Conservation (phyloP, 1,139 yeast species). For the Suhomyces yuchorum region DNA sequence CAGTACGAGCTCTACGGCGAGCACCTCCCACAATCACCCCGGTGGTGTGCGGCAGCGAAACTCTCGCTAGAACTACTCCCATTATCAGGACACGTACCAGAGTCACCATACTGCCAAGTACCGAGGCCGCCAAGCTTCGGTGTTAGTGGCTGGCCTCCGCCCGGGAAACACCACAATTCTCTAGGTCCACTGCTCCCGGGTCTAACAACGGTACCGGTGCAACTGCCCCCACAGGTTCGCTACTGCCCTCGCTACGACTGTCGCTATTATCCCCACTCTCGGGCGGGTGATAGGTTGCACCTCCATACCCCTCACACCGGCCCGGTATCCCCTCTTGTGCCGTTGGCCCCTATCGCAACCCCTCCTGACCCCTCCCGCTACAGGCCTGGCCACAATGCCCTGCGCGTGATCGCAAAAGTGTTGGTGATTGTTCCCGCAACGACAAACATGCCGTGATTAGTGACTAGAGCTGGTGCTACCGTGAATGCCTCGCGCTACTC, state of each 20-base stretch:
- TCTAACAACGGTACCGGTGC: too few relatives aligned
- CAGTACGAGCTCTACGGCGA: too few relatives aligned
- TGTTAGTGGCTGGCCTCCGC: background rate
- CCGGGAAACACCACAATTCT: background rate
- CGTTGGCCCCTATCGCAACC: background rate
- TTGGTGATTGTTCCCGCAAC: background rate
- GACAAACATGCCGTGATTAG: background rate
- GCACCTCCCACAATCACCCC: too few relatives aligned
- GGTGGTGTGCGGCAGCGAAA: too few relatives aligned
- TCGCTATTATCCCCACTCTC: background rate
- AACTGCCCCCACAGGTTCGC: background rate
- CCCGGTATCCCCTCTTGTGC: background rate
- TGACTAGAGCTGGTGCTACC: background rate
- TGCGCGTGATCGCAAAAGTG: background rate
- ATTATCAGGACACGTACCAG: too few relatives aligned
- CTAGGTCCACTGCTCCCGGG: too few relatives aligned
- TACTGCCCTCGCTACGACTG: background rate
- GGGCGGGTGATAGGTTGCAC: background rate
- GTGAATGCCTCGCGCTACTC: background rate
- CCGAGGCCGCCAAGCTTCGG: too few relatives aligned
- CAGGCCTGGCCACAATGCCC: background rate
- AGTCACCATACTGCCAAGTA: too few relatives aligned
- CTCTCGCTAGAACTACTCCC: too few relatives aligned
- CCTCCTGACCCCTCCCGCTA: conserved; percentile 1
- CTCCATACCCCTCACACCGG: background rate